Evolutionary conservation across 176 grass and related monocot genomes (phyloP).

Genomic region (Lolium rigidum): DNA sequence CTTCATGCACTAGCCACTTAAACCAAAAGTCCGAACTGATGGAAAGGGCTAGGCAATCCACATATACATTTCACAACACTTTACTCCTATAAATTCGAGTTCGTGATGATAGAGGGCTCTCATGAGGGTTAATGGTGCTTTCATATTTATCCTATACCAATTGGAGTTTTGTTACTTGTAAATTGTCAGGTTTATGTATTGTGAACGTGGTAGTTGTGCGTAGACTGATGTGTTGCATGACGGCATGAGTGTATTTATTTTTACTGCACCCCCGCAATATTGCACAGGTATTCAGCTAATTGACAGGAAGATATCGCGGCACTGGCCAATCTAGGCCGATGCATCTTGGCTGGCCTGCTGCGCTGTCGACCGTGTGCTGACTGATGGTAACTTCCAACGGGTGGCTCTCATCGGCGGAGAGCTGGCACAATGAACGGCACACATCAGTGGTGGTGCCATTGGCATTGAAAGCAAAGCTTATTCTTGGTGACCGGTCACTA

Average conservation of each 20-base stretch:
- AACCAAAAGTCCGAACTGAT: too few relatives aligned
- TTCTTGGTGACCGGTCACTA: conserved; percentile 18
- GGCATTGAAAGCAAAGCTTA: background rate
- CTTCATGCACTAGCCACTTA: too few relatives aligned
- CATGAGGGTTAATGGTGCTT: too few relatives aligned
- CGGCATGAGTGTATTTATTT: background rate
- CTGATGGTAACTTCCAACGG: background rate
- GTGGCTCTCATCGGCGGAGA: conserved; percentile 5
- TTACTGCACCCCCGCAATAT: background rate
- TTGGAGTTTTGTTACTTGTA: too few relatives aligned
- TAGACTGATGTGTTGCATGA: background rate
- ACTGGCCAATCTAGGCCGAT: background rate
- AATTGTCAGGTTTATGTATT: too few relatives aligned
- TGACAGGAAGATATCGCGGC: background rate
- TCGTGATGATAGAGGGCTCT: too few relatives aligned
- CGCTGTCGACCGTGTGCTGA: conserved; percentile 33
- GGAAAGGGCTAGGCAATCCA: too few relatives aligned
- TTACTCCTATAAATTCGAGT: too few relatives aligned
- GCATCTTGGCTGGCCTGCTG: conserved; percentile 12
- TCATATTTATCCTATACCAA: too few relatives aligned
- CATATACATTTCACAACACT: too few relatives aligned
- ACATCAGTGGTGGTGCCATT: background rate
- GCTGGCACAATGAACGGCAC: conserved; percentile 33
- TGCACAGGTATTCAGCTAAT: background rate
- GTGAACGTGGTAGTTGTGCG: background rate